Evolutionary conservation across 192 early-diverging fungal species (phyloP), one percentile per base, ranked within the genome.

Genomic region (Backusella luteola): DNA sequence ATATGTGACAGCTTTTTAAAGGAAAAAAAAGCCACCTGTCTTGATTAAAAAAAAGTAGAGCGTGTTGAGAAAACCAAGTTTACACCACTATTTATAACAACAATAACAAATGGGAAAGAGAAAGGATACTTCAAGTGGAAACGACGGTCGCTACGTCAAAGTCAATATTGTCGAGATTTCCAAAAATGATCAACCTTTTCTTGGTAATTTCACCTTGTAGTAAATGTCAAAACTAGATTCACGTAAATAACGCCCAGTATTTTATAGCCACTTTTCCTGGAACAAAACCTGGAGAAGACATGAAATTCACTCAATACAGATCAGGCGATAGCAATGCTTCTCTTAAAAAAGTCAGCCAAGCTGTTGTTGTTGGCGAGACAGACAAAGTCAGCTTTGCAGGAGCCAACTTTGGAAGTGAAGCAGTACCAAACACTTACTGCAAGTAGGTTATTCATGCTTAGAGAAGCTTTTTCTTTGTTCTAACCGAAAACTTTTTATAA

Each of bases 311-410:
- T 41, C 70, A 77, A 34, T 86, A 85, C 67, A 85, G 80, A 69
- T 80, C 15, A 11, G 26, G 77, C 6, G 34, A 76, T 5, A 73
- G 72, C 29, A 81, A 81, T 15, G 14, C 69, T 3, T 78, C 77
- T 53, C 36, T 38, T 6, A 83, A 83, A 49, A 84, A 80, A 71
- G 81, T 76, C 67, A 80, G 75, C 29, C 83, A 81, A 14, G 29
- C 15, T n/a, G 26, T 87, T 29, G 84, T 91, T 29, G 77, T 94
- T 2, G 90, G 87, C 49, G 91, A 94, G 67, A 91, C 88, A 1
- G 88, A 91, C 35, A 93, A 93, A 80, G 86, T 94, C 52, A 90
- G 90, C 74, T 96, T 89, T 84, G 89, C 89, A 0, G 94, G 92
- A 6, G 84, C 89, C 72, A 92, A 88, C 78, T 91, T 88, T 86